Base-by-base conservation (phyloP, 108 stramenopile species). In the Cyclotella cryptica region DNA sequence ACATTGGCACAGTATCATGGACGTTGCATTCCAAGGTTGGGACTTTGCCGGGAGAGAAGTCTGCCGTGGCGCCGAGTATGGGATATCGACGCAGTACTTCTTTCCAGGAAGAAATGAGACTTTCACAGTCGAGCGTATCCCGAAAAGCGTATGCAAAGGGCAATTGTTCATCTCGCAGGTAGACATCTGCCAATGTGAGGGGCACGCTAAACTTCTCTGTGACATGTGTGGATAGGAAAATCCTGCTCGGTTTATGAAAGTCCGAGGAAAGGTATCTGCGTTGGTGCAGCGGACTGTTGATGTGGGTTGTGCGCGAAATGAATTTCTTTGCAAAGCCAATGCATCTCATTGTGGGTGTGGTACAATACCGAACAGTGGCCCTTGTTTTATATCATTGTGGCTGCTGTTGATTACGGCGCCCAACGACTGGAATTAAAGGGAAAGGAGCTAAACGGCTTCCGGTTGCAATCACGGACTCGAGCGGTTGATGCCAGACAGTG, bases 61-160 rank as follows among this genome's bases (percentile, higher is more conserved):
- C 58, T 42, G 58, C 8, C 12, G 21, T 14, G 21, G 58, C 79
- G 10, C 80, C 80, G 21, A 81, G 61, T 11, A 77, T 35, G 7
- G 80, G 75, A 27, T 64, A 81, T 43, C 70, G 69, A 15, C 58
- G 61, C 7, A 81, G 26, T 3, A 77, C 55, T 47, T 65, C 61
- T 9, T 30, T 18, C 8, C 76, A 28, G 9, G 80, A 81, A 7
- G 71, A 52, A 18, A 76, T 46, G 10, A 81, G 29, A 5, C 22
- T 10, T 14, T 69, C 10, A 19, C 0, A 40, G 44, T 71, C 44
- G 26, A 81, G 65, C 13, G 61, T 63, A 27, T 52, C 40, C 21
- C 46, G n/a, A 62, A 81, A 81, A 19, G 71, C 43, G 68, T 81
- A 81, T 22, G 75, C 75, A 53, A 81, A 81, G 27, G 80, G 80